phyloP scores from a whole-genome alignment of 2,329 filamentous ascomycete genomes.

The Botryosphaeria agaves region DNA sequence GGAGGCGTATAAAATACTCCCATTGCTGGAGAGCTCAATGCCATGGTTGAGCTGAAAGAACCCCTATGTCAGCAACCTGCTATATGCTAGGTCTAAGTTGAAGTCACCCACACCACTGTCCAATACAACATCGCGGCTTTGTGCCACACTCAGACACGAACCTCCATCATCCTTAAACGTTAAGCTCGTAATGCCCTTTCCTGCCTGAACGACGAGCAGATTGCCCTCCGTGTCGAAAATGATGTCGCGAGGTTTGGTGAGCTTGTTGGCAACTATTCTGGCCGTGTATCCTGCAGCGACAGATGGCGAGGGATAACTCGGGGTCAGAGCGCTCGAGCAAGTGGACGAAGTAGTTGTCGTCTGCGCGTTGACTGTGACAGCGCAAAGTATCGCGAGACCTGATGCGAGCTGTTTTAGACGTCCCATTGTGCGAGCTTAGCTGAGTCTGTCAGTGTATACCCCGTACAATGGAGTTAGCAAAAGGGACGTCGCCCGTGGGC shows the following conservation, averaged over 20 bases:
- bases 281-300: conserved; percentile 24
- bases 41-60: conserved; percentile 31
- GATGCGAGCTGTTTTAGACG: too few species aligned
- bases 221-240: conserved; percentile 29
- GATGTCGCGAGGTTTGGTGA: conserved; percentile 28
- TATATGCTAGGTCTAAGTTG: background rate
- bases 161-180: conserved; percentile 7
- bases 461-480: too few species aligned
- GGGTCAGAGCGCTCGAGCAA: conserved; percentile 19
- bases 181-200: conserved; percentile 9
- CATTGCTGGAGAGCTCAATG: conserved; percentile 30
- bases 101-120: conserved; percentile 4
- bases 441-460: too few species aligned
- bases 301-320: conserved; percentile 21
- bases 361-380: too few species aligned
- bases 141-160: conserved; percentile 9
- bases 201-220: conserved; percentile 29
- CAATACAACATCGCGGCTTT: conserved; percentile 10
- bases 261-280: conserved; percentile 26
- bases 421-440: too few species aligned
- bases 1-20: conserved; percentile 36
- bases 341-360: too few species aligned
- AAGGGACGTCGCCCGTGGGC: too few species aligned
- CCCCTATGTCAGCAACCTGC: background rate
- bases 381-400: too few species aligned